Evolutionary conservation across 108 stramenopile species (phyloP), one percentile per base, ranked within the genome.

Genomic region (Pseudonitzschia multiseries): DNA sequence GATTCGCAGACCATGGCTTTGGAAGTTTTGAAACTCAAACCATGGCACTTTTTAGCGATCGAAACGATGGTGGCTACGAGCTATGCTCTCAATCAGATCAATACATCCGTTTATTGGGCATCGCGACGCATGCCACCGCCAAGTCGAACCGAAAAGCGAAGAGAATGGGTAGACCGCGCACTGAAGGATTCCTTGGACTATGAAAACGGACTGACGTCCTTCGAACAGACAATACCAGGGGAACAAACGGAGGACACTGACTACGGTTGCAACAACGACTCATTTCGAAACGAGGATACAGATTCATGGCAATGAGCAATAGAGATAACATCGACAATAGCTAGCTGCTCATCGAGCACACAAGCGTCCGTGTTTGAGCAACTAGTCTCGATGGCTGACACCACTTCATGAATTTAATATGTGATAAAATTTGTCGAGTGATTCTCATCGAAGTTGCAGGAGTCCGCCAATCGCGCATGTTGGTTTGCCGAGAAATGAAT

Each of bases 31-130:
- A 41, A 63, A 40, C 40, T 41, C 27, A 63, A 63, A 36, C 62
- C 62, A 32, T 63, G 62, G 62, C 62, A 63, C 40, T 32, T 63
- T 63, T 20, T 63, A 12, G 40, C 62, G 36, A 63, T 63, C 62
- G 62, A 63, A 33, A 63, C 62, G 12, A 63, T 63, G 62, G 62
- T 63, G 40, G 62, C 62, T 21, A 33, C 40, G 13, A 40, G 62
- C 15, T 40, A 33, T 18, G 62, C 62, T 20, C 32, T 40, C 8
- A 41, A 41, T 27, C 17, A 63, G n/a, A 63, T 41, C 31, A 41
- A n/a, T 5, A 13, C 40, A 2, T 63, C 62, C 18, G 62, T 40
- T 13, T 41, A 21, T 20, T 63, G 62, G 62, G 40, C 32, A 20
- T 63, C 62, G 8, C 32, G 31, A 27, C 32, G 62, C 8, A 1